Percentiles rank a stretch among this genome's conserved stretches.
These are phyloP conservation scores for Circinella minor DNA, from an alignment of 371 early-diverging fungal genomes.

Conservation along the genomic window DNA sequence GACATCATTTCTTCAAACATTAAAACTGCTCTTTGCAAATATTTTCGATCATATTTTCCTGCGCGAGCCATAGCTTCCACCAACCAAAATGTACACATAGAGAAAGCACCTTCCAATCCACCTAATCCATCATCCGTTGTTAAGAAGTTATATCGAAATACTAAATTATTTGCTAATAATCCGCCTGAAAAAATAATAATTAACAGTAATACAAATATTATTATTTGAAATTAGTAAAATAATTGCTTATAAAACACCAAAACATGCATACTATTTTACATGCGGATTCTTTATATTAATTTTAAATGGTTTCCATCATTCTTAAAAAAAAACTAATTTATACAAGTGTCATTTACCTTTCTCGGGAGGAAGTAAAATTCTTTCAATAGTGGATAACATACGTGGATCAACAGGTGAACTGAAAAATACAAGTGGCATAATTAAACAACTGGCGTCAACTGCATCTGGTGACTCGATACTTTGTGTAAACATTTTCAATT, in stretches of 20 bases:
- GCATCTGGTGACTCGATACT: conserved; percentile 67
- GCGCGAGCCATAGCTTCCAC: conserved; percentile 85
- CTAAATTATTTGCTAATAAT: conserved; percentile 74
- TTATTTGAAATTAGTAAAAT: no score
- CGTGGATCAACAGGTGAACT: conserved; percentile 77
- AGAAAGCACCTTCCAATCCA: conserved; percentile 73
- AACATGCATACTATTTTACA: no score
- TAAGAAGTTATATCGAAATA: conserved; percentile 70
- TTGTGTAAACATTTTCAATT: conserved; percentile 65
- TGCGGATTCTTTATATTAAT: no score
- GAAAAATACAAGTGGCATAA: conserved; percentile 87
- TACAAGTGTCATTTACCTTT: conserved; percentile 47
- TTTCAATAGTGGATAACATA: conserved; percentile 69
- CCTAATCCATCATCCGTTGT: conserved; percentile 65
- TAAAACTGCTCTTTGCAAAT: conserved; percentile 64
- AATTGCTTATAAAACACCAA: no score
- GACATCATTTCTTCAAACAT: conserved; percentile 81
- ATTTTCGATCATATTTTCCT: conserved; percentile 63
- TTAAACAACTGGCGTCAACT: conserved; percentile 73
- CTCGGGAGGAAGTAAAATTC: conserved; percentile 73
- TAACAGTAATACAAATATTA: no score
- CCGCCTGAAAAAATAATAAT: conserved; percentile 50
- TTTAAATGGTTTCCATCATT: no score
- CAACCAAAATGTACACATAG: conserved; percentile 89
- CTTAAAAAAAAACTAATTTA: no score